These are phyloP conservation scores for Kingdonia uniflora DNA, from an alignment of 164 flowering plant species.

Conservation along the genomic window DNA sequence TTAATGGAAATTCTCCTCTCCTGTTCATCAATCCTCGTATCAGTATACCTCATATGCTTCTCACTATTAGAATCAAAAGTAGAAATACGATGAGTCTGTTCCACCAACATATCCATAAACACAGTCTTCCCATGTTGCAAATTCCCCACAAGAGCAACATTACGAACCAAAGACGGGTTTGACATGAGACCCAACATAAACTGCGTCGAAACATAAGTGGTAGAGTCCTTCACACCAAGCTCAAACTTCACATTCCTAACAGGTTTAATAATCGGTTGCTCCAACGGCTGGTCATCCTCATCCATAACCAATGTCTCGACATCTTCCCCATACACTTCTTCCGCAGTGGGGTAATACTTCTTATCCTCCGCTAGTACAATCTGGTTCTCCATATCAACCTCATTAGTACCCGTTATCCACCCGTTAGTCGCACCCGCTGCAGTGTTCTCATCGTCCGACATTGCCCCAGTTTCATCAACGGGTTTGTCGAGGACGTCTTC, in stretches of 20 bases:
- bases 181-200: conserved; percentile 91
- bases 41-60: conserved; percentile 97
- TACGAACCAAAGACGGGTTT: conserved; percentile 79
- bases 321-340: conserved; percentile 96
- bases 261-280: conserved; percentile 81
- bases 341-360: conserved; percentile 90
- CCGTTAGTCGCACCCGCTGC: conserved; percentile 47
- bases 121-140: conserved; percentile 90
- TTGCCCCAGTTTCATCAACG: conserved; percentile 23
- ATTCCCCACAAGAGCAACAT: conserved; percentile 94
- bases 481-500: conserved; percentile 30
- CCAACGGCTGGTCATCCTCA: conserved; percentile 92
- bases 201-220: conserved; percentile 82
- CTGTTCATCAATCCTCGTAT: conserved; percentile 97
- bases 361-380: conserved; percentile 95
- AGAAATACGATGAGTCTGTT: conserved; percentile 86
- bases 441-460: conserved; percentile 43
- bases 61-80: conserved; percentile 82
- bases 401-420: conserved; percentile 67
- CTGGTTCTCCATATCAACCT: conserved; percentile 89
- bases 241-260: conserved; percentile 83
- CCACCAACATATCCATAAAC: conserved; percentile 98
- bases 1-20: conserved; percentile 96
- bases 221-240: conserved; percentile 82
- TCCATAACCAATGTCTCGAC: conserved; percentile 98